Evolutionary conservation across 495 filamentous ascomycete genomes (phyloP).

Genomic region (Lasiosphaeriaceae sp.): DNA sequence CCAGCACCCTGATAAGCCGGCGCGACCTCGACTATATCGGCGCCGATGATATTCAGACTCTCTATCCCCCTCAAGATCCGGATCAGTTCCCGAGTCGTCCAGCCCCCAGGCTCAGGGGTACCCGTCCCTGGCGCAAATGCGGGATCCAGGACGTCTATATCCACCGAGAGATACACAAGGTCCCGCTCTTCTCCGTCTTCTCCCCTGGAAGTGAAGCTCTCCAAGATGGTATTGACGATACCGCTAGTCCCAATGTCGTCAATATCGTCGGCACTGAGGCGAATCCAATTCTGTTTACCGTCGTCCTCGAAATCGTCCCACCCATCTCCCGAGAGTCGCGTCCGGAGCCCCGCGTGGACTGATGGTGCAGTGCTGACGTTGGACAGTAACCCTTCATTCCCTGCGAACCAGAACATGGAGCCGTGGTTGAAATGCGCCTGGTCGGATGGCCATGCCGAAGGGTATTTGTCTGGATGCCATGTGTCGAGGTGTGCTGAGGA

Average conservation of each 20-base stretch:
- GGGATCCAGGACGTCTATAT: conserved; percentile 75
- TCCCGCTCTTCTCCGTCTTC: conserved; percentile 28
- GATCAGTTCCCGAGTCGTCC: conserved; percentile 70
- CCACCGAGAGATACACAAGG: conserved; percentile 68
- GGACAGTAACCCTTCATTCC: conserved; percentile 66
- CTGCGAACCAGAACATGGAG: conserved; percentile 80
- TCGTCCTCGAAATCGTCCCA: conserved; percentile 66
- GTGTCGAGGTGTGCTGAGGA: conserved; percentile 63
- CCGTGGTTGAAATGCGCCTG: conserved; percentile 79
- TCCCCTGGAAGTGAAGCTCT: conserved; percentile 5
- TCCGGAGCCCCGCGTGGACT: conserved; percentile 76
- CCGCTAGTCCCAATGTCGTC: conserved; percentile 61
- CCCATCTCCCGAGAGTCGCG: conserved; percentile 61
- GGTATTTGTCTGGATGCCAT: conserved; percentile 78
- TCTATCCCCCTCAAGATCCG: conserved; percentile 66
- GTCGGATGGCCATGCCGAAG: conserved; percentile 64
- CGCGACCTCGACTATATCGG: conserved; percentile 81
- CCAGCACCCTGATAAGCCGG: conserved; percentile 81
- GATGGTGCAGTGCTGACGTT: conserved; percentile 56
- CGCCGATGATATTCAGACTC: conserved; percentile 66
- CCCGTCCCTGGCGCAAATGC: conserved; percentile 68
- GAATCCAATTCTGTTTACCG: conserved; percentile 58
- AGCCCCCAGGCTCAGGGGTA: conserved; percentile 70
- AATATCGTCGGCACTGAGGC: conserved; percentile 65
- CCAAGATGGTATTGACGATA: conserved; percentile 55